Conservation (phyloP, 169 alveolate species). For the Plasmodium malariae region DNA sequence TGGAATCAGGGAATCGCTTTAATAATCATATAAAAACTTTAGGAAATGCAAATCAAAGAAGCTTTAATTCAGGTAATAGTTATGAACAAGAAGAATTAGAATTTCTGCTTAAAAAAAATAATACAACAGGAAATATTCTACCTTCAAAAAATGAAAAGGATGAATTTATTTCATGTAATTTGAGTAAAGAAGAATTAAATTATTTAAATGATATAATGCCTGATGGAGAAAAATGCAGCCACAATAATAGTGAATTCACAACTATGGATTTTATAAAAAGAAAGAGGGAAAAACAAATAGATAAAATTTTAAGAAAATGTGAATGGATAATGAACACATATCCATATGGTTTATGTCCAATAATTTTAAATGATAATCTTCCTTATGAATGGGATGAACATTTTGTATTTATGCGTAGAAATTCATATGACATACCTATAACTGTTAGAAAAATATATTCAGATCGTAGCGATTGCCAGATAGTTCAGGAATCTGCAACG, state of each 20-base stretch:
- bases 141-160: conserved; percentile 11
- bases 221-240: conserved; percentile 33
- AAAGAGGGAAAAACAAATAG: conserved; percentile 70
- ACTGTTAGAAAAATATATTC: conserved; percentile 73
- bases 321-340: conserved; percentile 75
- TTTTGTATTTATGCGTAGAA: conserved; percentile 76
- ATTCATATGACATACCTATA: conserved; percentile 73
- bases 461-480: conserved; percentile 66
- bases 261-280: conserved; percentile 55
- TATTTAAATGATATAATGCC: conserved; percentile 16
- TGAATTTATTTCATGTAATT: conserved; percentile 21
- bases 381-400: conserved; percentile 78
- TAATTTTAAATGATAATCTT: conserved; percentile 27
- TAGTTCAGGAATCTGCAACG: conserved; percentile 70
- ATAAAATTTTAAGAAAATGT: conserved; percentile 69
- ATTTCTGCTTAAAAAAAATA: background rate
- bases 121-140: background rate
- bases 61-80: conserved; percentile 7
- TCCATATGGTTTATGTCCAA: conserved; percentile 71
- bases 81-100: conserved; percentile 8
- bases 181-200: conserved; percentile 37
- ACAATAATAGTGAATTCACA: conserved; percentile 23
- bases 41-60: background rate
- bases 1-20: background rate
- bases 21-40: conserved; percentile 5